These are phyloP conservation scores for Selaginella tamariscina DNA, from an alignment of 75 land plant genomes.

Conservation along the genomic window DNA sequence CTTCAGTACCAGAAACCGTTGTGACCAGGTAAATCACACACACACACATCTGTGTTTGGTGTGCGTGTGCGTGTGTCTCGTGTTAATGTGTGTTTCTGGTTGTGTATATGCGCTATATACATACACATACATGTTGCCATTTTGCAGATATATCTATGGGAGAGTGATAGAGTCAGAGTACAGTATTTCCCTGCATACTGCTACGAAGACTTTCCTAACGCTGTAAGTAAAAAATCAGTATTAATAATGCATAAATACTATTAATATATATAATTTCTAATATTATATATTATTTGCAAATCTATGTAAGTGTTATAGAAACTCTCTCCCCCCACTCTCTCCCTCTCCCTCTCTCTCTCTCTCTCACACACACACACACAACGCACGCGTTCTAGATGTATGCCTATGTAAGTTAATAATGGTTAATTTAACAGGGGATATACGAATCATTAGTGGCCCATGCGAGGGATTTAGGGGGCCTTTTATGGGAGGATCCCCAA, in stretches of 20 bases:
- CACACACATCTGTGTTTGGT: neutral
- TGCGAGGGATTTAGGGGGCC: constrained; percentile 64
- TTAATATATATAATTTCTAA: neutral
- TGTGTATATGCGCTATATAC: neutral
- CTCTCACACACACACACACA: neutral
- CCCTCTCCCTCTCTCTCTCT: neutral
- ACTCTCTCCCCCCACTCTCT: neutral
- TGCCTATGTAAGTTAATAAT: constrained; percentile 2
- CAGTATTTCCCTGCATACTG: constrained; percentile 47
- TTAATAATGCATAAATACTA: neutral
- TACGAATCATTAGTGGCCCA: constrained; percentile 61
- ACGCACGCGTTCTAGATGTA: neutral
- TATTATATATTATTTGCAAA: neutral
- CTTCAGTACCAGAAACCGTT: constrained; percentile 96
- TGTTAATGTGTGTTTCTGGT: neutral
- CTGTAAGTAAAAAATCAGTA: constrained; percentile 27
- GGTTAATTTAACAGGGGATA: constrained; percentile 36
- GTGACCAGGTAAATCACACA: constrained; percentile 55
- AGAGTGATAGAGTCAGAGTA: constrained; percentile 70
- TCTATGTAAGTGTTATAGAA: neutral
- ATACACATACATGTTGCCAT: neutral
- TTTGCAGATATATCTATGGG: constrained; percentile 80
- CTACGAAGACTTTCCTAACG: constrained; percentile 82
- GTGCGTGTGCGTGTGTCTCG: neutral
- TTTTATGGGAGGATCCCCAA: constrained; percentile 64